These are phyloP conservation scores for Anthostomella pinea DNA, from an alignment of 2,329 filamentous ascomycete species.

Conservation along the genomic window DNA sequence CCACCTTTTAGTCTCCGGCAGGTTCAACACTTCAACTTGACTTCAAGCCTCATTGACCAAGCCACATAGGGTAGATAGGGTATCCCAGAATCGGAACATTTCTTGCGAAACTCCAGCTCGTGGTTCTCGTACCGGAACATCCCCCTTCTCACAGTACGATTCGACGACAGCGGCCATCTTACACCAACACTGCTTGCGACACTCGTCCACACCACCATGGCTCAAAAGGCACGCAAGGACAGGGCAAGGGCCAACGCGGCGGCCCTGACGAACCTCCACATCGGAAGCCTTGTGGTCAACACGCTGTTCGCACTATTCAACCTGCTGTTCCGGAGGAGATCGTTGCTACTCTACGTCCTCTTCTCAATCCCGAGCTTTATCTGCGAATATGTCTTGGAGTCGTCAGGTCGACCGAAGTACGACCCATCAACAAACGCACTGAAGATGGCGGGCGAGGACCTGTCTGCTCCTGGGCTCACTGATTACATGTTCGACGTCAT, in stretches of 20 bases:
- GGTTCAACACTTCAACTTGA: background rate
- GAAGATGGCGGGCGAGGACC: slow-evolving; percentile 77
- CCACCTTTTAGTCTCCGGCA: slow-evolving; percentile 8
- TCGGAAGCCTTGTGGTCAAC: slow-evolving; percentile 71
- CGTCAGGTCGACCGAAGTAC: slow-evolving; percentile 74
- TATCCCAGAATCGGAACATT: too few species aligned
- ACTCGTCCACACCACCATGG: slow-evolving; percentile 43
- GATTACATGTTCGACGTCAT: slow-evolving; percentile 98
- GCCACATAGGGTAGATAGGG: too few species aligned
- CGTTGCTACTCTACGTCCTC: slow-evolving; percentile 65
- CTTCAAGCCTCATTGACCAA: too few species aligned
- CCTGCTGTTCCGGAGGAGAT: slow-evolving; percentile 63
- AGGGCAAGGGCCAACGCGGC: slow-evolving; percentile 74
- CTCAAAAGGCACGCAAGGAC: slow-evolving; percentile 63
- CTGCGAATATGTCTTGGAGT: slow-evolving; percentile 84
- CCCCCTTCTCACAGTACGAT: background rate
- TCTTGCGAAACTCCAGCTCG: too few species aligned
- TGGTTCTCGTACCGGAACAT: too few species aligned
- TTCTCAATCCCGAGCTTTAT: slow-evolving; percentile 72
- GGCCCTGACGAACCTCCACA: slow-evolving; percentile 77
- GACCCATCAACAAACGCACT: slow-evolving; percentile 63
- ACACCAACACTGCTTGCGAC: background rate
- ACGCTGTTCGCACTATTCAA: slow-evolving; percentile 70
- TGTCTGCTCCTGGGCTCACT: slow-evolving; percentile 82
- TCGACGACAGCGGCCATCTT: background rate